Evolutionary conservation across 225 moss, liverwort and hornwort species (phyloP).

Genomic region (Physcomitrellopsis africana): DNA sequence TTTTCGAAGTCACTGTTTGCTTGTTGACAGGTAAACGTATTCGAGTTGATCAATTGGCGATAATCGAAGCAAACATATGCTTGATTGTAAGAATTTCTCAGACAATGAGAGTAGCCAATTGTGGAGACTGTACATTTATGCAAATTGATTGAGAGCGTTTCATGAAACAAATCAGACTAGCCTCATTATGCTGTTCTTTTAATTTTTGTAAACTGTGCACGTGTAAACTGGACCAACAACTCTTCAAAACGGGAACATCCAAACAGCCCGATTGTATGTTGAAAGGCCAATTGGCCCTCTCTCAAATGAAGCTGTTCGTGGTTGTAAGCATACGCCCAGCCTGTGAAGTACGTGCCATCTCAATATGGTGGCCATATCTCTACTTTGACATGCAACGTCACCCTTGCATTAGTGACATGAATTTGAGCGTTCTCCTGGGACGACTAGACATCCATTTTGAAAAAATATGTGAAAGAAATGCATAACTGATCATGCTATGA

Average conservation of each 20-base stretch:
- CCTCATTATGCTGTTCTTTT: constrained; percentile 12
- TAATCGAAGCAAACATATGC: constrained; percentile 33
- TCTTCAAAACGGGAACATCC: constrained; percentile 28
- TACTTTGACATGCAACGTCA: no score
- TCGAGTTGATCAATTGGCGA: constrained; percentile 4
- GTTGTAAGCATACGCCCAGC: constrained; percentile 29
- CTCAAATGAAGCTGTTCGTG: constrained; percentile 35
- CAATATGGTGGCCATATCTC: no score
- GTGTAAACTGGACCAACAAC: constrained; percentile 39
- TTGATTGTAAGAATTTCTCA: constrained; percentile 17
- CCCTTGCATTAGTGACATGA: no score
- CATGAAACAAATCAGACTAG: constrained; percentile 17
- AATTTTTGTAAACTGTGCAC: constrained; percentile 32
- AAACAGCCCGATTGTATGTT: constrained; percentile 23
- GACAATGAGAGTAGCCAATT: background rate
- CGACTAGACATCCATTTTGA: no score
- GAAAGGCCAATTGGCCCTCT: constrained; percentile 32
- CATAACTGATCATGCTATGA: no score
- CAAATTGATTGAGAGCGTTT: background rate
- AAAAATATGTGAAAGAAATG: no score
- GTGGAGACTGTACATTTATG: constrained; percentile 36
- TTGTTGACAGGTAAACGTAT: constrained; percentile 8
- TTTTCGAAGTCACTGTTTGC: constrained; percentile 10
- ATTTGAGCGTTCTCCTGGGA: no score
- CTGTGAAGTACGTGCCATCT: background rate